These are phyloP conservation scores for Agrostemma githago DNA, from an alignment of 148 eudicot species.

Conservation along the genomic window DNA sequence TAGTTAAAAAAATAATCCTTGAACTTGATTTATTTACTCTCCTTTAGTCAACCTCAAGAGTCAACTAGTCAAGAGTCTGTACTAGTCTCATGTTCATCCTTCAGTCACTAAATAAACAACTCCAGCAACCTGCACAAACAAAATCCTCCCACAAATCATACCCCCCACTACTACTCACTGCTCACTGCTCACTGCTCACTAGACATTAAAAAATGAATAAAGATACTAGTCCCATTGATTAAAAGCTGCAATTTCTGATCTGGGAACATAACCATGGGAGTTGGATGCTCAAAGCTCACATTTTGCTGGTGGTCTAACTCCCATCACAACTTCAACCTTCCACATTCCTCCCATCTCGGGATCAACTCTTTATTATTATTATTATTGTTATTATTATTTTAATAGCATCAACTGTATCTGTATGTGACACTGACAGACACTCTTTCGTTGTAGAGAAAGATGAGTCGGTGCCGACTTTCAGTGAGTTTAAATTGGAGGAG, in stretches of 20 bases:
- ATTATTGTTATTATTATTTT: neutral
- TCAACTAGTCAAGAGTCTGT: too few species aligned
- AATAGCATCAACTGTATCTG: neutral
- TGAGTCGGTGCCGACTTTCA: slow-evolving; percentile 47
- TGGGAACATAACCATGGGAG: slow-evolving; percentile 42
- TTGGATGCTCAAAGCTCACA: slow-evolving; percentile 57
- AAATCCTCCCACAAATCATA: neutral
- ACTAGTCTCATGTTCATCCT: too few species aligned
- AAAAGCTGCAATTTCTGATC: slow-evolving; percentile 12
- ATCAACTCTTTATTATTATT: slow-evolving; percentile 1
- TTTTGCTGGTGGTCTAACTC: slow-evolving; percentile 52
- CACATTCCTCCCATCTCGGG: slow-evolving; percentile 59
- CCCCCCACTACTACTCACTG: too few species aligned
- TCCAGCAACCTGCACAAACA: neutral
- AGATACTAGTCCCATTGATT: slow-evolving; percentile 18
- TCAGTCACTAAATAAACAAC: slow-evolving; percentile 5
- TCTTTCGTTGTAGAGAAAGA: slow-evolving; percentile 30
- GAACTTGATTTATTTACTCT: too few species aligned
- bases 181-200: neutral
- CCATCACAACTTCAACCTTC: slow-evolving; percentile 39
- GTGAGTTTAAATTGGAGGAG: slow-evolving; percentile 62
- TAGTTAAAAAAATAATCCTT: too few species aligned
- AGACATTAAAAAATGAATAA: neutral
- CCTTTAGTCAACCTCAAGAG: neutral
- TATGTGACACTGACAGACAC: neutral